Base-by-base conservation (phyloP, 1,139 yeast species). In the Diutina pseudorugosa region DNA sequence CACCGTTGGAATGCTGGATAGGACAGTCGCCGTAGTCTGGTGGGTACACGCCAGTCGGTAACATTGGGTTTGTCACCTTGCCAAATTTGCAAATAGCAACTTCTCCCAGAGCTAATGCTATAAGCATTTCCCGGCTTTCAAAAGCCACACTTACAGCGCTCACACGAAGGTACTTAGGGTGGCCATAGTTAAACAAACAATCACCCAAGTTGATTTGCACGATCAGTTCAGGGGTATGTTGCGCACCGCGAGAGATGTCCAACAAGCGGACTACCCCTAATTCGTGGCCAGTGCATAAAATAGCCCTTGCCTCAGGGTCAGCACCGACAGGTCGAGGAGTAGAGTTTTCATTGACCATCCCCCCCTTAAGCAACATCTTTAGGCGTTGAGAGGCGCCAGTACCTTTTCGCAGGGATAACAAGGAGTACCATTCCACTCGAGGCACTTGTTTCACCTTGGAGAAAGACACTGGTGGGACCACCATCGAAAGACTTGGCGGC, bases 161-260 rank as follows among this genome's bases (percentile, higher is more conserved):
- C 9, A 91, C 79, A 0, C 76, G 70, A 43, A 77, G 68, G 9
- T 75, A 69, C 2, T 56, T 53, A 1, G 67, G 63, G 27, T 62
- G 57, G 0, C 68, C 66, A 51, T 65, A 63, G 50, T 66, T 66
- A 48, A 61, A 68, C 41, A 74, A 62, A 0, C 74, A 66, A 51
- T 70, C 73, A 47, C 62, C 62, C 53, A 73, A 65, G 53, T 70
- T 66, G 14, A 73, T 58, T 57, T 71, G 75, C 2, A 73, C 63
- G 9, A 66, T 60, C 25, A 63, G 64, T 55, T 70, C 75, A n/a
- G 79, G 71, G 51, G 83, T 89, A 55, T 77, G 84, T 18, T 80
- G 68, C 59, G 87, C 96, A 27, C 86, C 87, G 56, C 83, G 80
- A 0, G 95, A 82, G 0, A 90, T 83, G 65, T 91, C 96, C 76